These are phyloP conservation scores for Ceratobasidium sp. DNA, from an alignment of 1,284 basidiomycete species.

Conservation along the genomic window DNA sequence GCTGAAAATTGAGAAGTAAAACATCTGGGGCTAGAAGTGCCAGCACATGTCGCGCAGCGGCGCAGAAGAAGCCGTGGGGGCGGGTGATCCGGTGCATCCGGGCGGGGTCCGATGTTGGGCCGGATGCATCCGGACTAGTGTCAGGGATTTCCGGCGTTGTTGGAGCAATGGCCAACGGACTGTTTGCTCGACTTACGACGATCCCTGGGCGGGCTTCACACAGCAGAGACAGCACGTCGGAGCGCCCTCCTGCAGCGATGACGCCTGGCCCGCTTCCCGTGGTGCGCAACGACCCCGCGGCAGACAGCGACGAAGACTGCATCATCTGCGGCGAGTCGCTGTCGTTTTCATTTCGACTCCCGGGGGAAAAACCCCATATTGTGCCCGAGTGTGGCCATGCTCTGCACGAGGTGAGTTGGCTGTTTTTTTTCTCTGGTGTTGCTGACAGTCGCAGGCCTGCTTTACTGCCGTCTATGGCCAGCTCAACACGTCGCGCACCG, in stretches of 20 bases:
- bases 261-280: slow-evolving; percentile 63
- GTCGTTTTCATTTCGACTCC: slow-evolving; percentile 83
- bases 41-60: neutral
- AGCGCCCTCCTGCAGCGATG: slow-evolving; percentile 24
- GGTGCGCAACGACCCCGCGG: slow-evolving; percentile 64
- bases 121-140: no score
- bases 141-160: neutral
- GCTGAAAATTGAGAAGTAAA: neutral
- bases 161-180: slow-evolving; percentile 14
- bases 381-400: slow-evolving; percentile 97
- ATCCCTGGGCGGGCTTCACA: neutral
- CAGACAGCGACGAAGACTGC: slow-evolving; percentile 82
- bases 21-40: neutral
- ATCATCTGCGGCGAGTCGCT: slow-evolving; percentile 91
- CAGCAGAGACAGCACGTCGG: slow-evolving; percentile 1
- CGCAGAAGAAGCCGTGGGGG: neutral
- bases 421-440: slow-evolving; percentile 6
- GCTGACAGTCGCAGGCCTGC: slow-evolving; percentile 69
- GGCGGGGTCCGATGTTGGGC: neutral
- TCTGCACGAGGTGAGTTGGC: slow-evolving; percentile 79
- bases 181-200: slow-evolving; percentile 13
- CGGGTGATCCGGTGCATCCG: neutral
- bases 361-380: slow-evolving; percentile 95
- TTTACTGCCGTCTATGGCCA: slow-evolving; percentile 95
- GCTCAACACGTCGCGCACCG: slow-evolving; percentile 63